Conservation (phyloP, 768 basidiomycete genomes). For the Suillus weaverae region DNA sequence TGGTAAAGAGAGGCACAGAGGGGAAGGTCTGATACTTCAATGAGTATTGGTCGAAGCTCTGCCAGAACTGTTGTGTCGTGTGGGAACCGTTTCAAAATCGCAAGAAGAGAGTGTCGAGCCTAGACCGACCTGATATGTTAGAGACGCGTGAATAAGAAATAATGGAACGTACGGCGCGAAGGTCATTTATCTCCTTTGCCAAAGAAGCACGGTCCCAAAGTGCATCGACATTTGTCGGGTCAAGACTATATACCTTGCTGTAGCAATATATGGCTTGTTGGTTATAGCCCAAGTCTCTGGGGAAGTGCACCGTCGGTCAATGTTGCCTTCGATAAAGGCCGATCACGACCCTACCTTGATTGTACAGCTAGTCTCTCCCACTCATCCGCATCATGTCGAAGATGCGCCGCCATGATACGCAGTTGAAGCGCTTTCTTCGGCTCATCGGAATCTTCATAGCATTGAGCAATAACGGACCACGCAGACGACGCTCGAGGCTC, state of each 20-base stretch:
- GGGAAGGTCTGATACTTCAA: conserved; percentile 63
- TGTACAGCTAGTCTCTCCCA: conserved; percentile 82
- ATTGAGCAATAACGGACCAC: conserved; percentile 87
- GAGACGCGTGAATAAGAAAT: not conserved
- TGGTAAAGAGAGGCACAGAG: conserved; percentile 70
- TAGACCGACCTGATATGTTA: conserved; percentile 3
- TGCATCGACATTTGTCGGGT: conserved; percentile 80
- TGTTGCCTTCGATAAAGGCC: not conserved
- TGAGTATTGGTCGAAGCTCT: conserved; percentile 75
- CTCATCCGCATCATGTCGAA: conserved; percentile 79
- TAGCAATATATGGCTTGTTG: conserved; percentile 94
- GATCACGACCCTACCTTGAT: conserved; percentile 52
- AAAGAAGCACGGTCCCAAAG: conserved; percentile 88
- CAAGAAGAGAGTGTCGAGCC: conserved; percentile 30
- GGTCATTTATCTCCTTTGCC: conserved; percentile 72
- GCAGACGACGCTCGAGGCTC: conserved; percentile 83
- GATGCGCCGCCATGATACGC: conserved; percentile 87
- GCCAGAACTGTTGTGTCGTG: conserved; percentile 78
- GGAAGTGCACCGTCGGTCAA: not conserved
- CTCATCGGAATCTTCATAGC: conserved; percentile 74
- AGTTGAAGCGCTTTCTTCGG: conserved; percentile 74
- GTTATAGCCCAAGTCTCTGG: conserved; percentile 62
- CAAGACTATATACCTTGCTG: conserved; percentile 73
- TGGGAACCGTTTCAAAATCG: conserved; percentile 69
- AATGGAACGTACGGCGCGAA: conserved; percentile 52